A percentile compares a stretch with the other conserved stretches of the same genome.
phyloP scores from a whole-genome alignment of 164 flowering plant genomes.

The Euptelea pleiosperma region DNA sequence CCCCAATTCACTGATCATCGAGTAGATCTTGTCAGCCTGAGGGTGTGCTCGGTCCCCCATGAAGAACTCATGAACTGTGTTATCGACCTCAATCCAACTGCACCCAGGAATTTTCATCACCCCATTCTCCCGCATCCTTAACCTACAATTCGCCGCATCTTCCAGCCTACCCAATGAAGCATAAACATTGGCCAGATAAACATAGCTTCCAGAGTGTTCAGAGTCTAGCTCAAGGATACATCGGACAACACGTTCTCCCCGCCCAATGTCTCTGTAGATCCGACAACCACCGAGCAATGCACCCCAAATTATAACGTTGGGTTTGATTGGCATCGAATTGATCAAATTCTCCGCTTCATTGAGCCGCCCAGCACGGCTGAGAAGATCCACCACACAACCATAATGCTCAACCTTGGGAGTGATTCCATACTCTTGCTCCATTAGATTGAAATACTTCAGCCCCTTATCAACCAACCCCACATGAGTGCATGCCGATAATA shows the following conservation, averaged over 20 bases:
- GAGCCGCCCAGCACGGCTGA: slow-evolving; percentile 35
- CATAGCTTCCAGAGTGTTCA: slow-evolving; percentile 39
- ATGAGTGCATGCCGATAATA: slow-evolving; percentile 41
- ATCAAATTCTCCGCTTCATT: slow-evolving; percentile 32
- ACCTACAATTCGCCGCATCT: slow-evolving; percentile 37
- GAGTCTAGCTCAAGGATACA: slow-evolving; percentile 36
- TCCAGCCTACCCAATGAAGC: slow-evolving; percentile 33
- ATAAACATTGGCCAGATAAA: slow-evolving; percentile 39
- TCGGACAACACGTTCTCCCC: slow-evolving; percentile 33
- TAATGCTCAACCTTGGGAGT: slow-evolving; percentile 30
- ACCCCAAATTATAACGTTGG: slow-evolving; percentile 38
- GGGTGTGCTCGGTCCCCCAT: slow-evolving; percentile 34
- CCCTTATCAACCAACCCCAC: slow-evolving; percentile 33
- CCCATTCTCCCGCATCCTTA: slow-evolving; percentile 26
- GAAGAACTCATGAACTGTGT: slow-evolving; percentile 35
- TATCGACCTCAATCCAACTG: slow-evolving; percentile 38
- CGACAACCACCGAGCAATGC: slow-evolving; percentile 39
- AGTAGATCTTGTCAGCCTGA: slow-evolving; percentile 23
- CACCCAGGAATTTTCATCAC: slow-evolving; percentile 37
- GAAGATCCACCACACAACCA: slow-evolving; percentile 35
- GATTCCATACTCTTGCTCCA: slow-evolving; percentile 22
- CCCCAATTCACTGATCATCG: slow-evolving; percentile 23
- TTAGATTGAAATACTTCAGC: slow-evolving; percentile 26
- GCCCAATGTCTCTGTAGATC: slow-evolving; percentile 23
- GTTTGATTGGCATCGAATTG: slow-evolving; percentile 33